Base-by-base conservation (phyloP, 371 early-diverging fungal species). In the Haplosporangium sp. region DNA sequence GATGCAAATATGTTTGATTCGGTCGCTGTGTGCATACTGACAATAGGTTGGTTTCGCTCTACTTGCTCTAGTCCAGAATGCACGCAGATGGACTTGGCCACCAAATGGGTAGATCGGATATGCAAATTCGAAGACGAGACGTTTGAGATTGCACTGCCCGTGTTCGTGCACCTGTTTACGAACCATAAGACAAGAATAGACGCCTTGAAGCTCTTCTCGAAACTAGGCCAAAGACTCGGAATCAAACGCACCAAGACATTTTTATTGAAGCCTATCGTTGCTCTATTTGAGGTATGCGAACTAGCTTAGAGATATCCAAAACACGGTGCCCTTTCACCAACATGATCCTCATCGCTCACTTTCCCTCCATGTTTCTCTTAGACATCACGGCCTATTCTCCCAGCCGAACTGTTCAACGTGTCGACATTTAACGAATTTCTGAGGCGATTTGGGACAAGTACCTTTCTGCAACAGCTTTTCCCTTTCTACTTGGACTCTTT, bases 401-500 rank as follows among this genome's bases (percentile, higher is more conserved):
- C 91, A 10, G 73, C 76, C n/a, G 81, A 82, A 3, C 62, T 90
- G 2, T 86, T 90, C 50, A 82, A 81, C 6, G 60, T 75, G 4
- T 53, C 79, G 0, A 83, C 82, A 1, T 82, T 86, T 21, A 74
- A 81, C 12, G 89, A 88, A 21, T 86, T 90, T 56, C 69, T 90
- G 40, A 73, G 84, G 43, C 75, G 88, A 38, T 81, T 90, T 38
- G 89, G 89, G 0, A 85, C 86, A 11, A 73, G 84, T 9, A 84
- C 80, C 0, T 90, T 90, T 64, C 66, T 90, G 1, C 86, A 90
- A 45, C 91, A 90, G 45, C 70, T 90, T 58, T 69, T 90, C 11
- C 89, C 89, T 0, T 87, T 87, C 45, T 90, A 90, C 54, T 69
- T 90, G 14, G 91, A 90, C 50, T 81, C 91, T 0, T 52, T 90